Evolutionary conservation across 2,329 filamentous ascomycete species (phyloP).

Genomic region (Magnaporthiopsis poae): DNA sequence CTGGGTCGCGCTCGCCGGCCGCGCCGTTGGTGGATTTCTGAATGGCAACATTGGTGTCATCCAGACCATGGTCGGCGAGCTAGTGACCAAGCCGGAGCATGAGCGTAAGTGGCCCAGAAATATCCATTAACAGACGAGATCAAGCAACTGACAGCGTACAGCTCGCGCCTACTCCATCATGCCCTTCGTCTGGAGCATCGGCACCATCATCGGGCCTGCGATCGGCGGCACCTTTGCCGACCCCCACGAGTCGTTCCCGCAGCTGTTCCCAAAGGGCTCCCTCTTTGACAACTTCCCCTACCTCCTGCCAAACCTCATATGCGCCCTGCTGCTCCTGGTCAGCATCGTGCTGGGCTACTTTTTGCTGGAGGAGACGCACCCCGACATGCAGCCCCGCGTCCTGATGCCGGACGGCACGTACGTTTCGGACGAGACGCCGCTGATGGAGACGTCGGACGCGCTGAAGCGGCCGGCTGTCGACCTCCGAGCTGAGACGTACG

Average conservation of each 20-base stretch:
- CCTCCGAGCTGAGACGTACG: slow-evolving; percentile 68
- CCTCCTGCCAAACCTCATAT: slow-evolving; percentile 79
- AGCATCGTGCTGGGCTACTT: slow-evolving; percentile 75
- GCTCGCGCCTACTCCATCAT: slow-evolving; percentile 81
- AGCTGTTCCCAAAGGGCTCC: slow-evolving; percentile 54
- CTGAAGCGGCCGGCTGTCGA: slow-evolving; percentile 65
- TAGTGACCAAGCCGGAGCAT: slow-evolving; percentile 74
- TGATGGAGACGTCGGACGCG: slow-evolving; percentile 65
- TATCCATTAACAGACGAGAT: no score
- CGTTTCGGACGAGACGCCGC: slow-evolving; percentile 58
- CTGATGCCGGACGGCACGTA: slow-evolving; percentile 38
- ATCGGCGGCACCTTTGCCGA: slow-evolving; percentile 81
- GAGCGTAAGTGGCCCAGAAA: slow-evolving; percentile 53
- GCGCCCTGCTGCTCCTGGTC: slow-evolving; percentile 62
- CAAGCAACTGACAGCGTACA: slow-evolving; percentile 22
- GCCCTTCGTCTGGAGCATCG: slow-evolving; percentile 89
- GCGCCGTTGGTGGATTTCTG: slow-evolving; percentile 68
- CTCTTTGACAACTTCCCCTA: slow-evolving; percentile 76
- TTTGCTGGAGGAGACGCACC: slow-evolving; percentile 79
- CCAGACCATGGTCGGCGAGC: slow-evolving; percentile 84
- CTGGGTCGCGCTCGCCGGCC: slow-evolving; percentile 68
- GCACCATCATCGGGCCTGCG: slow-evolving; percentile 78
- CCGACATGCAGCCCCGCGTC: slow-evolving; percentile 58
- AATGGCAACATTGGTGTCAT: slow-evolving; percentile 90
- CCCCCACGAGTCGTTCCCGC: slow-evolving; percentile 64